phyloP scores from a whole-genome alignment of 2,329 filamentous ascomycete species.

The Calonectria pseudoreteaudii region DNA sequence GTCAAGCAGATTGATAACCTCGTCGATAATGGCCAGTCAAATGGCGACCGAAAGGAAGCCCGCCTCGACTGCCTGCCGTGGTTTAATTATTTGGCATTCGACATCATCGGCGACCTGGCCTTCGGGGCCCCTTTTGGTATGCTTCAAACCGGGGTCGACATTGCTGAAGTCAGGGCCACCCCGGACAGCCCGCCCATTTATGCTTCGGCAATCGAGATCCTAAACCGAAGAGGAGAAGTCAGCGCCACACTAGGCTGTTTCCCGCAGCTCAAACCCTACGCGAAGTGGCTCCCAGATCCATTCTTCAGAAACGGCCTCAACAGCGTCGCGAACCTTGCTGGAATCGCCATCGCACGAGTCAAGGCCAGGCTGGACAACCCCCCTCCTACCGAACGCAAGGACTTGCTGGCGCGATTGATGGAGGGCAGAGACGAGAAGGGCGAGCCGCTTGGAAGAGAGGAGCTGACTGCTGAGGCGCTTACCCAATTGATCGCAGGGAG shows the following conservation, averaged over 20 bases:
- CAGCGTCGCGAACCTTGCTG: slow-evolving; percentile 84
- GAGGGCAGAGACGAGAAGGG: slow-evolving; percentile 87
- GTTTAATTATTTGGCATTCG: slow-evolving; percentile 71
- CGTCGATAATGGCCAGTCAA: slow-evolving; percentile 56
- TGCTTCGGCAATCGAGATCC: slow-evolving; percentile 84
- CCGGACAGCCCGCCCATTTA: slow-evolving; percentile 73
- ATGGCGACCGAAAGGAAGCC: slow-evolving; percentile 71
- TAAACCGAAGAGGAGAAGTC: slow-evolving; percentile 90
- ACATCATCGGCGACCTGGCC: slow-evolving; percentile 61
- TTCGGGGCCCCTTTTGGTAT: slow-evolving; percentile 71
- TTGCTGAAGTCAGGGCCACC: slow-evolving; percentile 77
- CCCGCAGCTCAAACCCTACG: slow-evolving; percentile 81
- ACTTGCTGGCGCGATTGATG: slow-evolving; percentile 86
- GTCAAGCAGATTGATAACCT: slow-evolving; percentile 79
- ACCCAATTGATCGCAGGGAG: slow-evolving; percentile 88
- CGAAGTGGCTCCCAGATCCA: slow-evolving; percentile 82
- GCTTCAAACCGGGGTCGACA: slow-evolving; percentile 80
- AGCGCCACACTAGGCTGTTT: slow-evolving; percentile 82
- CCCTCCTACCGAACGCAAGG: slow-evolving; percentile 75
- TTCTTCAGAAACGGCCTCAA: slow-evolving; percentile 82
- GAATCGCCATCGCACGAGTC: slow-evolving; percentile 88
- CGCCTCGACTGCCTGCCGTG: slow-evolving; percentile 80
- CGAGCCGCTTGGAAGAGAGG: slow-evolving; percentile 78
- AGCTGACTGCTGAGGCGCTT: slow-evolving; percentile 88
- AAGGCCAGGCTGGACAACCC: slow-evolving; percentile 78